Evolutionary conservation across 2,329 filamentous ascomycete genomes (phyloP).

Genomic region (Ophiostoma sp.): DNA sequence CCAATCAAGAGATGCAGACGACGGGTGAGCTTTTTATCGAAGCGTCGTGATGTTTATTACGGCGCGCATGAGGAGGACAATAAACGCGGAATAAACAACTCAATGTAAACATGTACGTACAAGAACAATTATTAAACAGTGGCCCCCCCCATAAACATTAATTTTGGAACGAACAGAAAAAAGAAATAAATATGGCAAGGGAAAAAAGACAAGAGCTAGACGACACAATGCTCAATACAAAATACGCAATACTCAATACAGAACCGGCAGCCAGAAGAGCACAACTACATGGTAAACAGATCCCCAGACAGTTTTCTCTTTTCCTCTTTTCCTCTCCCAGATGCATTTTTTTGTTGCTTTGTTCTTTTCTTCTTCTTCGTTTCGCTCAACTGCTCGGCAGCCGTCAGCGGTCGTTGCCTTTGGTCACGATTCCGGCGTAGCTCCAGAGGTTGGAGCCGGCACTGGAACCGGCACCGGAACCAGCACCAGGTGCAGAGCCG

Average conservation of each 20-base stretch:
- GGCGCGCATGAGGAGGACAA: not conserved
- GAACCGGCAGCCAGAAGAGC: not conserved
- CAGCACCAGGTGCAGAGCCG: slow-evolving; percentile 8
- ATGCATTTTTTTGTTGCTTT: not conserved
- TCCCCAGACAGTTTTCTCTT: not conserved
- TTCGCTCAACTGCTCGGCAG: slow-evolving; percentile 13
- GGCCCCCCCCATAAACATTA: not conserved
- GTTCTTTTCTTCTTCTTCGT: not conserved
- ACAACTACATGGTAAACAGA: not conserved
- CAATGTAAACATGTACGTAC: not conserved
- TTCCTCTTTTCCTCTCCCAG: not conserved
- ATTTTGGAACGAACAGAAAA: not conserved
- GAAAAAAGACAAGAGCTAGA: not conserved
- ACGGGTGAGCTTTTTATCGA: too few species aligned
- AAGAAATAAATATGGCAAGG: not conserved
- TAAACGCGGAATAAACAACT: not conserved
- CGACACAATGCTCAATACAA: not conserved
- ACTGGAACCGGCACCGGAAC: slow-evolving; percentile 24
- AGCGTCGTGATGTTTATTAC: not conserved
- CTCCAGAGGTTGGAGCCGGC: slow-evolving; percentile 30
- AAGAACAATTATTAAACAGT: not conserved
- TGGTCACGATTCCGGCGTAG: slow-evolving; percentile 33
- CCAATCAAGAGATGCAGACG: too few species aligned
- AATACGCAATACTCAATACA: not conserved
- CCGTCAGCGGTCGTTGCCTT: not conserved